These are phyloP conservation scores for Chenopodium album DNA, from an alignment of 148 eudicot genomes.

Conservation along the genomic window DNA sequence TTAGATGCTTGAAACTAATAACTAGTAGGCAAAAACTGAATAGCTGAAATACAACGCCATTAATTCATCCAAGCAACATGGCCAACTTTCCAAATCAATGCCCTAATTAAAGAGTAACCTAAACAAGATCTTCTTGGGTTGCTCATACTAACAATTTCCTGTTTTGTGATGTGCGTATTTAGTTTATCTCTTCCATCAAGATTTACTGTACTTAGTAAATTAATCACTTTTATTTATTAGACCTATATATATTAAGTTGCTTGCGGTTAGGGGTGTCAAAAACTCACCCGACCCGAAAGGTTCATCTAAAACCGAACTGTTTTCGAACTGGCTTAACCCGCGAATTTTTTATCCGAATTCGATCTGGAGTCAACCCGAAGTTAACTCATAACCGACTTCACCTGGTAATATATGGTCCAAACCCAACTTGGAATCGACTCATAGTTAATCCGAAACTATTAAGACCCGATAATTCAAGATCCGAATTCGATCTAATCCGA, in stretches of 20 bases:
- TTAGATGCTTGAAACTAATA: no score
- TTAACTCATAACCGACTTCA: no score
- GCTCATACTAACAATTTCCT: slow-evolving; percentile 6
- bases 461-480: no score
- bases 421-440: no score
- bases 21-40: not conserved
- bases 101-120: slow-evolving; percentile 5
- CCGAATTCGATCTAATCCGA: no score
- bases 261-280: not conserved
- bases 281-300: no score
- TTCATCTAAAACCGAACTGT: no score
- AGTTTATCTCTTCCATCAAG: not conserved
- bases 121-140: slow-evolving; percentile 28
- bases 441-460: no score
- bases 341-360: no score
- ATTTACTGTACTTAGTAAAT: slow-evolving; percentile 9
- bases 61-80: slow-evolving; percentile 10
- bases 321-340: no score
- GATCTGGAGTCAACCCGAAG: no score
- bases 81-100: slow-evolving; percentile 15
- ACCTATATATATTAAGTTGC: slow-evolving; percentile 15
- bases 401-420: no score
- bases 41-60: slow-evolving; percentile 15
- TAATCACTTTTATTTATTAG: not conserved
- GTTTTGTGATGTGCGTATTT: not conserved